Percentiles rank a stretch among this genome's conserved stretches.
These are phyloP conservation scores for Boletus calvinii DNA, from an alignment of 1,284 basidiomycete genomes.

Conservation along the genomic window DNA sequence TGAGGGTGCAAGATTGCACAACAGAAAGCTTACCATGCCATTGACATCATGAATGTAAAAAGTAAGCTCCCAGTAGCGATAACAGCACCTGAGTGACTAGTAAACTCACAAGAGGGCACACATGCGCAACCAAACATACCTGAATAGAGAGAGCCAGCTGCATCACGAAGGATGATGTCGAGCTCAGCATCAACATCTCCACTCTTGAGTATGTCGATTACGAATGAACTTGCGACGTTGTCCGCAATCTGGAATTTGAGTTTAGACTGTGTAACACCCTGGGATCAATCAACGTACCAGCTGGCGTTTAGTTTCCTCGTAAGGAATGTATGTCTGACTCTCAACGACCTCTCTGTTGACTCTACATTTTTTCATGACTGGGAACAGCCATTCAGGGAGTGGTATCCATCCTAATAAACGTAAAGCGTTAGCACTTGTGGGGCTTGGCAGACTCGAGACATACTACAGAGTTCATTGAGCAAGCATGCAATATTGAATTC, in stretches of 20 bases:
- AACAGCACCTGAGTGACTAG: conserved; percentile 1
- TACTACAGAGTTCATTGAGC: conserved; percentile 8
- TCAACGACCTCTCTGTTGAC: conserved; percentile 6
- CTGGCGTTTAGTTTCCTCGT: conserved; percentile 7
- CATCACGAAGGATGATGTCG: conserved; percentile 9
- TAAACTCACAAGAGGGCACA: not conserved
- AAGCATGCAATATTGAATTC: conserved; percentile 7
- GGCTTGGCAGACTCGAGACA: not conserved
- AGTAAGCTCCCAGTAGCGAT: conserved; percentile 9
- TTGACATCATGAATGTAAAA: conserved; percentile 10
- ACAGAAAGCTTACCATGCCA: conserved; percentile 7
- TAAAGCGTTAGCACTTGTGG: not conserved
- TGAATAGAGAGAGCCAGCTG: conserved; percentile 9
- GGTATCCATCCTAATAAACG: conserved; percentile 2
- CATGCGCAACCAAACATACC: not conserved
- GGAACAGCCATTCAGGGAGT: conserved; percentile 5
- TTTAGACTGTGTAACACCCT: not conserved
- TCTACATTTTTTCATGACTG: not conserved
- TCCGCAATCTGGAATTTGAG: not conserved
- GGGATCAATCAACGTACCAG: not conserved
- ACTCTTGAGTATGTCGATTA: conserved; percentile 1
- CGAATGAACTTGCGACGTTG: conserved; percentile 7
- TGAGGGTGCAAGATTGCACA: not conserved
- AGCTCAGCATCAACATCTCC: conserved; percentile 1
- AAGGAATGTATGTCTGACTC: conserved; percentile 9